phyloP scores from a whole-genome alignment of 306 rosid genomes.

The Calophaca sinica region DNA sequence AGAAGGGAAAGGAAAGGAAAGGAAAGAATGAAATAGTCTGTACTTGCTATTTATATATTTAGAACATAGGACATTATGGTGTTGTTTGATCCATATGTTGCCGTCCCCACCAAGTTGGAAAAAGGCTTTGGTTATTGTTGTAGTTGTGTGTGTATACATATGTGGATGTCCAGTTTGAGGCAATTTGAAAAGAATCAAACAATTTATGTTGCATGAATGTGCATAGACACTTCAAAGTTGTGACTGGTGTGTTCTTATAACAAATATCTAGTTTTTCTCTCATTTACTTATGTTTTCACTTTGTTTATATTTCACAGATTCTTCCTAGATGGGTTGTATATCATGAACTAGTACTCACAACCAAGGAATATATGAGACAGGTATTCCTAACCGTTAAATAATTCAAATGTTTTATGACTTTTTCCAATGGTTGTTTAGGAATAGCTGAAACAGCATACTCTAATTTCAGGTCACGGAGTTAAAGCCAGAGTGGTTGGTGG shows the following conservation, averaged over 20 bases:
- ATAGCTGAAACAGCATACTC: constrained; percentile 43
- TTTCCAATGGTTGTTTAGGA: constrained; percentile 26
- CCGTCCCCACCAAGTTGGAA: no score
- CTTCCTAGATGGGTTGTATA: constrained; percentile 95
- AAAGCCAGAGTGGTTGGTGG: constrained; percentile 93
- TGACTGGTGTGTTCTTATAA: constrained; percentile 23
- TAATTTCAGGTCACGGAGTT: constrained; percentile 75
- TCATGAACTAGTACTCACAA: constrained; percentile 91
- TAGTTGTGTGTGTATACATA: neutral
- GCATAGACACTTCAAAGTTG: constrained; percentile 1
- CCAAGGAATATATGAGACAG: constrained; percentile 98
- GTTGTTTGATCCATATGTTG: no score
- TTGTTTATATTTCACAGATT: constrained; percentile 56
- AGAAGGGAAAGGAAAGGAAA: neutral
- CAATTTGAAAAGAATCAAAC: neutral
- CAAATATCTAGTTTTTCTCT: constrained; percentile 8
- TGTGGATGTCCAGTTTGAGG: neutral
- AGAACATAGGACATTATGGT: no score
- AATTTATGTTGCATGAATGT: constrained; percentile 5
- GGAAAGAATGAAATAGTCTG: neutral
- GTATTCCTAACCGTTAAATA: constrained; percentile 46
- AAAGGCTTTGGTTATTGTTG: neutral
- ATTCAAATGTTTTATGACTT: constrained; percentile 11
- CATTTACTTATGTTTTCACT: neutral
- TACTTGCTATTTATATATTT: no score